Evolutionary conservation across 129 eudicot genomes (phyloP), one percentile per base, ranked within the genome.

Genomic region (sunflower (Helianthus annuus)): DNA sequence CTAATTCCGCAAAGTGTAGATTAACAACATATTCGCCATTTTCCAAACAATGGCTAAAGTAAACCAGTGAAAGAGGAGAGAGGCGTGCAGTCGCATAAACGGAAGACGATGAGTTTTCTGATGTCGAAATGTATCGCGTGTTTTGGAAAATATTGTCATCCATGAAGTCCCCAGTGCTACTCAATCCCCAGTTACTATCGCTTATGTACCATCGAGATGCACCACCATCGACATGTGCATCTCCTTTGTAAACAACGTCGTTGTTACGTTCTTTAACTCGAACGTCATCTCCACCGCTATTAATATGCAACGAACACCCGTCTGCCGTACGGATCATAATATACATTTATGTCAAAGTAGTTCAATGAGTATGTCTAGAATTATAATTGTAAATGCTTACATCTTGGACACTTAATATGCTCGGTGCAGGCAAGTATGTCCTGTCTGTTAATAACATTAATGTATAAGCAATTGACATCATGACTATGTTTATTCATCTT

Each of bases 341-440:
- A 32, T 32, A 32, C 36, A 32, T 32, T 32, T 3, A 32, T 32
- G 4, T 32, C 36, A 32, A 32, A 32, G 36, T 32, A 32, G 36
- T 32, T 32, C 4, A 32, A 2, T 32, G 36, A 32, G 36, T 1
- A 32, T 2, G 36, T 32, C 36, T 32, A 32, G 4, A 32, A 32
- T 64, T 39, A 64, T 39, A n/a, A 14, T 39, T 60, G 45, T 60
- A 64, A 14, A 59, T 48, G 81, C 94, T 83, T 87, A 90, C 97
- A 90, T 85, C 73, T 82, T 32, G 97, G 94, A 72, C 97, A 90
- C 56, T 62, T 75, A 55, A 85, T 60, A 77, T 83, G 83, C 27
- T 69, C 57, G 10, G 48, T 53, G 66, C 97, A 90, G 1, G 97
- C 89, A 79, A 87, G 91, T 66, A 87, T 46, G 56, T 76, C 83